These are phyloP conservation scores for Atkinsonella texensis DNA, from an alignment of 2,329 filamentous ascomycete species.

Conservation along the genomic window DNA sequence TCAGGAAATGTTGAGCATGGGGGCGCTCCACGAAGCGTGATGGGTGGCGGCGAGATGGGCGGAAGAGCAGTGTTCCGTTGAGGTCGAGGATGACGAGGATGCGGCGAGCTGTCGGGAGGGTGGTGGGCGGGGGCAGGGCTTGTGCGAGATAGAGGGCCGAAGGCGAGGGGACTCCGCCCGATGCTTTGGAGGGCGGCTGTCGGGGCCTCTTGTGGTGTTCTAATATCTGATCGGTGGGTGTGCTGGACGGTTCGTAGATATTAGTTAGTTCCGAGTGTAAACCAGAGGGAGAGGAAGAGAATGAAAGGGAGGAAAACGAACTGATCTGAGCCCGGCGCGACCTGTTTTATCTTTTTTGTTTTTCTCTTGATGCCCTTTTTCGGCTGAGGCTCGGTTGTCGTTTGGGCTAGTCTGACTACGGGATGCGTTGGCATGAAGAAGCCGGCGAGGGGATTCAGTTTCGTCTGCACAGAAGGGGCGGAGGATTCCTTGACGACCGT, in stretches of 20 bases:
- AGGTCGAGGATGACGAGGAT: slow-evolving; percentile 82
- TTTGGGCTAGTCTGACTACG: background rate
- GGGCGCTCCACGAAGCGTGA: slow-evolving; percentile 54
- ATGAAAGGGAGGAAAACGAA: background rate
- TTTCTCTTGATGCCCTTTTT: slow-evolving; percentile 3
- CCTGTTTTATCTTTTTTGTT: background rate
- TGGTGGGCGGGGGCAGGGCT: slow-evolving; percentile 31
- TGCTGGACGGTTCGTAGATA: background rate
- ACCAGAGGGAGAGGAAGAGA: background rate
- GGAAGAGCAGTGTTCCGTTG: slow-evolving; percentile 78
- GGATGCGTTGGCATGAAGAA: background rate
- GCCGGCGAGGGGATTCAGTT: background rate
- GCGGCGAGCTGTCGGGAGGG: slow-evolving; percentile 36
- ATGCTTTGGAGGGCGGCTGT: slow-evolving; percentile 23
- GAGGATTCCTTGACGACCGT: background rate
- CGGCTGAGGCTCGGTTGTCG: background rate
- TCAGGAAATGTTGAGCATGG: slow-evolving; percentile 54
- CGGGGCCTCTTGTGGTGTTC: background rate
- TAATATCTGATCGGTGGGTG: background rate
- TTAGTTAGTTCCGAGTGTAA: too few species aligned
- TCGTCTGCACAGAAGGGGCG: background rate
- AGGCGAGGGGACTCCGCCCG: slow-evolving; percentile 50
- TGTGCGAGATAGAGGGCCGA: slow-evolving; percentile 47
- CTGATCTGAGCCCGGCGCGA: background rate
- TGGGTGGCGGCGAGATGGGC: slow-evolving; percentile 39